A percentile compares a stretch with the other conserved stretches of the same genome.
These are phyloP conservation scores for Amphicarpaea edgeworthii DNA, from an alignment of 306 rosid species.

Conservation along the genomic window DNA sequence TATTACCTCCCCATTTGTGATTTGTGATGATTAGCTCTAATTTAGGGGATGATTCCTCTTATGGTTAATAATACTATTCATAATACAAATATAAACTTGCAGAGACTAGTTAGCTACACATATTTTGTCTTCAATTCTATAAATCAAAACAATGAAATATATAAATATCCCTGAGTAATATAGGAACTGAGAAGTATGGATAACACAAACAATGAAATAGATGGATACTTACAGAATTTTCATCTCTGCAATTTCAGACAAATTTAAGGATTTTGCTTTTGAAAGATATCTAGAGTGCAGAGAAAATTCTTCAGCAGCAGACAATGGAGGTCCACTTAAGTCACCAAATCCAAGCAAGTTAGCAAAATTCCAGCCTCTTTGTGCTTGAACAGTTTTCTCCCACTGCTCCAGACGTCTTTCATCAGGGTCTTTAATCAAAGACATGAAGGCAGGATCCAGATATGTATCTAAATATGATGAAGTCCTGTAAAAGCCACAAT, in stretches of 20 bases:
- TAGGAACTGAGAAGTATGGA: constrained; percentile 22
- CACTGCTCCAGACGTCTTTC: constrained; percentile 95
- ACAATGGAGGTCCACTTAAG: constrained; percentile 80
- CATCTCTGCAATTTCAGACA: constrained; percentile 97
- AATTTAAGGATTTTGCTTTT: constrained; percentile 90
- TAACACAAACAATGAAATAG: constrained; percentile 29
- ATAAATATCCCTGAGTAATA: constrained; percentile 4
- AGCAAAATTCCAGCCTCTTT: constrained; percentile 80
- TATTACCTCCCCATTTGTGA: constrained; percentile 4
- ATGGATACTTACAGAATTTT: constrained; percentile 78
- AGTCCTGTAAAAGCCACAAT: constrained; percentile 62
- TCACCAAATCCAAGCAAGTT: constrained; percentile 92
- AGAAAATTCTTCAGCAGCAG: constrained; percentile 94
- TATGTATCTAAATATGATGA: constrained; percentile 79
- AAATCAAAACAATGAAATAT: constrained; percentile 33
- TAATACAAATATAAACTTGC: background rate
- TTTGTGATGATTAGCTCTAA: background rate
- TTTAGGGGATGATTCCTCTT: constrained; percentile 11
- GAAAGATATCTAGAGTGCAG: constrained; percentile 97
- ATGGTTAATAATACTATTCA: constrained; percentile 7
- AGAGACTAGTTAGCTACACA: constrained; percentile 3
- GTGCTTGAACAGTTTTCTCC: constrained; percentile 97
- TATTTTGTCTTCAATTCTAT: constrained; percentile 1
- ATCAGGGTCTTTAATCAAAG: constrained; percentile 98
- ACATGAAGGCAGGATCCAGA: constrained; percentile 99